Evolutionary conservation across 139 green algal genomes (phyloP).

Genomic region (Chlorella sorokiniana): DNA sequence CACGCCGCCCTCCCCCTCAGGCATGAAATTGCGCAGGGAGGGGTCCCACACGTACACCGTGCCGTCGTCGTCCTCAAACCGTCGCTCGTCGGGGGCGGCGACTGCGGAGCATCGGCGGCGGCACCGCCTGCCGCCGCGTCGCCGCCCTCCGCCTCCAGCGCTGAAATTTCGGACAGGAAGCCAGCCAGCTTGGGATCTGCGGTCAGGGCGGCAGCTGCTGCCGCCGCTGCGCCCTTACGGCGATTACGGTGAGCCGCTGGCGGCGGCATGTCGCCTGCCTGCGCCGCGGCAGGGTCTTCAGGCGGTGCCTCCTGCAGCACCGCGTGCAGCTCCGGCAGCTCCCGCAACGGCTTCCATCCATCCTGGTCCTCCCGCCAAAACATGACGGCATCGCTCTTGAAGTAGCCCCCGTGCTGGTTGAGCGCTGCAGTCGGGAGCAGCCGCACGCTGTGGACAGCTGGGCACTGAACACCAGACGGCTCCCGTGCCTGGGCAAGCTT

Average conservation of each 20-base stretch:
- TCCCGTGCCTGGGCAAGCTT: too few species aligned
- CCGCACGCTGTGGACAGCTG: too few species aligned
- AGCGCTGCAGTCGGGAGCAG: constrained; percentile 13
- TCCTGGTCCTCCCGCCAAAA: constrained; percentile 53
- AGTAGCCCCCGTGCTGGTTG: constrained; percentile 35
- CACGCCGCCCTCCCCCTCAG: constrained; percentile 41
- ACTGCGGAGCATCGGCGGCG: constrained; percentile 26
- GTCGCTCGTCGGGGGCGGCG: constrained; percentile 68
- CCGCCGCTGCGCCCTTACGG: background rate
- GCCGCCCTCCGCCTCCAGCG: constrained; percentile 51
- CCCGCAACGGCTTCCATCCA: constrained; percentile 43
- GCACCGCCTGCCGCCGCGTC: background rate
- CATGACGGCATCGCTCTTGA: constrained; percentile 31
- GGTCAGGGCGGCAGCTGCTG: constrained; percentile 8
- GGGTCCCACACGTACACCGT: constrained; percentile 89
- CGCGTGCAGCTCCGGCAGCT: constrained; percentile 30
- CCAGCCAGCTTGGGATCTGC: constrained; percentile 53
- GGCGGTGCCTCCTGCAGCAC: constrained; percentile 14
- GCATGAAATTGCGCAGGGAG: constrained; percentile 77
- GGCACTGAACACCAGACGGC: too few species aligned
- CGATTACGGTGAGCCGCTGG: too few species aligned
- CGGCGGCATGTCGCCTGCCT: background rate
- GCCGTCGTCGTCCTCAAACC: constrained; percentile 96
- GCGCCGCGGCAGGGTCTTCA: background rate
- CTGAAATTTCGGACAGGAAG: constrained; percentile 70